A percentile compares a stretch with the other conserved stretches of the same genome.
These are phyloP conservation scores for Glebionis coronaria DNA, from an alignment of 129 eudicot genomes.

Conservation along the genomic window DNA sequence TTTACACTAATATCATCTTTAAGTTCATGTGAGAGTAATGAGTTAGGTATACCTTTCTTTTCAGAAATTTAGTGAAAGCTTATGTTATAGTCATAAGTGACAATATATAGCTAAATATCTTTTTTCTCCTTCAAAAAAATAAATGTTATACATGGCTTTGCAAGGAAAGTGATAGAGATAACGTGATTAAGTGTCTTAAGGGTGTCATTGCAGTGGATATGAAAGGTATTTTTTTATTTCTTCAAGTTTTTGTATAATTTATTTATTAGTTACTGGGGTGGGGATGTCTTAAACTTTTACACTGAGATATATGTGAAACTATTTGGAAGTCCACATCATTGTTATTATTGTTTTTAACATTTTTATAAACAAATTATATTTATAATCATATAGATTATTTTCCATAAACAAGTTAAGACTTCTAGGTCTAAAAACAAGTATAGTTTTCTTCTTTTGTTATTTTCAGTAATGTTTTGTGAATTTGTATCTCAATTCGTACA, in stretches of 20 bases:
- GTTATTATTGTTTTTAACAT: too few relatives aligned
- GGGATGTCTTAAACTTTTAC: background rate
- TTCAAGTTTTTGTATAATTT: too few relatives aligned
- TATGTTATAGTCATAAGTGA: conserved; percentile 8
- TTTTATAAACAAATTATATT: too few relatives aligned
- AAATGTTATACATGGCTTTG: conserved; percentile 86
- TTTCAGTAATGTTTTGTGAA: too few relatives aligned
- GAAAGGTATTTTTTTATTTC: conserved; percentile 44
- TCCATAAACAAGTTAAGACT: too few relatives aligned
- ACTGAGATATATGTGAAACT: background rate
- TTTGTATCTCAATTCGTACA: too few relatives aligned
- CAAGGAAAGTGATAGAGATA: conserved; percentile 84
- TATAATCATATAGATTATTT: too few relatives aligned
- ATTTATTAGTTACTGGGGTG: background rate
- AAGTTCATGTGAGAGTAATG: too few relatives aligned
- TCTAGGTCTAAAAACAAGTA: too few relatives aligned
- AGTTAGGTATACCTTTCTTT: too few relatives aligned
- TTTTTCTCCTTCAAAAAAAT: conserved; percentile 59
- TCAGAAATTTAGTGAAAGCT: background rate
- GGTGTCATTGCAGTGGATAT: conserved; percentile 65
- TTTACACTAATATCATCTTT: background rate
- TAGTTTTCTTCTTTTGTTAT: too few relatives aligned
- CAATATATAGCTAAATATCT: conserved; percentile 6
- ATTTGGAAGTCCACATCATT: too few relatives aligned
- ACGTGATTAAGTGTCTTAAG: conserved; percentile 69